These are phyloP conservation scores for Purpureocillium takamizusanense DNA, from an alignment of 2,329 filamentous ascomycete genomes.

Conservation along the genomic window DNA sequence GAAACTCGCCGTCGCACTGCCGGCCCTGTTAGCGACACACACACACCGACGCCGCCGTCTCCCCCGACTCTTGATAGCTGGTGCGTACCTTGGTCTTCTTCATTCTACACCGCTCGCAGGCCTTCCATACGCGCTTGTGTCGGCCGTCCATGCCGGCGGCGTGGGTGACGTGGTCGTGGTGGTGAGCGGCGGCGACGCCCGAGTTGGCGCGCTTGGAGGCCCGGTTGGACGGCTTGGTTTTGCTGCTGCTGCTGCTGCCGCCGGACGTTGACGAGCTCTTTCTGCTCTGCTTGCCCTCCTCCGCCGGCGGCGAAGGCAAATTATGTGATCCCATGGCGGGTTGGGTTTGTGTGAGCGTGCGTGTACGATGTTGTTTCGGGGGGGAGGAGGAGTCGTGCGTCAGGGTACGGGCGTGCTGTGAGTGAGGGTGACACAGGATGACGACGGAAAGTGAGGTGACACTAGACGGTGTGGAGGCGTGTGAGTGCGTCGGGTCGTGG, in stretches of 20 bases:
- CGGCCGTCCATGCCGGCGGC: slow-evolving; percentile 38
- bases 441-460: no score
- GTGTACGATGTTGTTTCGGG: no score
- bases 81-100: slow-evolving; percentile 56
- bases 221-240: slow-evolving; percentile 40
- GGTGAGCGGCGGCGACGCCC: slow-evolving; percentile 22
- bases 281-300: slow-evolving; percentile 30
- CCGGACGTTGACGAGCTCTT: slow-evolving; percentile 23
- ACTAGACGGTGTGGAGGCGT: no score
- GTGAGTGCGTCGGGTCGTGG: neutral
- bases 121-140: slow-evolving; percentile 59
- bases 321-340: slow-evolving; percentile 36
- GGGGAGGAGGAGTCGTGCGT: no score
- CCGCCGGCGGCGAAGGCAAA: slow-evolving; percentile 44
- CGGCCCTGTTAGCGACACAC: neutral
- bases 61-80: no score
- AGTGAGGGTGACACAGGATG: neutral
- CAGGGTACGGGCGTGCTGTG: no score
- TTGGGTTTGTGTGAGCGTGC: no score
- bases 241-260: slow-evolving; percentile 36
- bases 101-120: slow-evolving; percentile 58
- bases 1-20: slow-evolving; percentile 56
- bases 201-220: slow-evolving; percentile 40
- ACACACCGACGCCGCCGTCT: neutral
- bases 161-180: slow-evolving; percentile 26